A percentile compares a stretch with the other conserved stretches of the same genome.
Evolutionary conservation across 106 monocot species (phyloP).

Genomic region (Cymbidium sinense): DNA sequence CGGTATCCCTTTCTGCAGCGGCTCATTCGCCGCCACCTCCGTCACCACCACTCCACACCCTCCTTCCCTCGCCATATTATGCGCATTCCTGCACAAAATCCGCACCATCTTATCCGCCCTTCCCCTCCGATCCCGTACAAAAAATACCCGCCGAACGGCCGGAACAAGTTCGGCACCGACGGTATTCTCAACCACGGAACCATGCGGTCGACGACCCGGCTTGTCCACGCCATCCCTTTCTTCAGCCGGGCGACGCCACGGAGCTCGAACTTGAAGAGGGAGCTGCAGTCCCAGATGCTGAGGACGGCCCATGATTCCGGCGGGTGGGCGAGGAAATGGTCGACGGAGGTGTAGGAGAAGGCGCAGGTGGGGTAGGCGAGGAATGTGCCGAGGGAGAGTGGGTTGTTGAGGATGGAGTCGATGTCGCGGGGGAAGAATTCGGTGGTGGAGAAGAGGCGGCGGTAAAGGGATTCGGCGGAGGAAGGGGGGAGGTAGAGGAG

Average conservation of each 20-base stretch:
- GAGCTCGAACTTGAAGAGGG: slow-evolving; percentile 62
- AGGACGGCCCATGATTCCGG: slow-evolving; percentile 83
- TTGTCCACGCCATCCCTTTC: slow-evolving; percentile 37
- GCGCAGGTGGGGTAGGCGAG: slow-evolving; percentile 21
- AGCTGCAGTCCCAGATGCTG: slow-evolving; percentile 80
- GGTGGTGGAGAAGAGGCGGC: slow-evolving; percentile 36
- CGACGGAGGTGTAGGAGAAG: not conserved
- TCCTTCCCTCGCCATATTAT: slow-evolving; percentile 49
- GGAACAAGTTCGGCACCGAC: slow-evolving; percentile 80
- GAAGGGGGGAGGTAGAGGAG: slow-evolving; percentile 27
- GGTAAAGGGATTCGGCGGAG: slow-evolving; percentile 53
- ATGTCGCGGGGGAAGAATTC: slow-evolving; percentile 92
- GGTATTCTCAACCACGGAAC: slow-evolving; percentile 65
- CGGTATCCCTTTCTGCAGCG: slow-evolving; percentile 42
- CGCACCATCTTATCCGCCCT: slow-evolving; percentile 27
- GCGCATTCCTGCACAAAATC: slow-evolving; percentile 42
- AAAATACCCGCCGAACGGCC: slow-evolving; percentile 79
- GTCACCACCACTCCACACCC: slow-evolving; percentile 63
- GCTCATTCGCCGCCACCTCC: slow-evolving; percentile 54
- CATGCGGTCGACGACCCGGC: slow-evolving; percentile 50
- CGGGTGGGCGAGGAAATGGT: slow-evolving; percentile 27
- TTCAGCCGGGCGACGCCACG: slow-evolving; percentile 41
- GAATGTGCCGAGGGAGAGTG: slow-evolving; percentile 62
- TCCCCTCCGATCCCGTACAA: slow-evolving; percentile 79
- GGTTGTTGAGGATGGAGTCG: slow-evolving; percentile 60